Base-by-base conservation (phyloP, 2,329 filamentous ascomycete genomes). In the Cercospora zeina region DNA sequence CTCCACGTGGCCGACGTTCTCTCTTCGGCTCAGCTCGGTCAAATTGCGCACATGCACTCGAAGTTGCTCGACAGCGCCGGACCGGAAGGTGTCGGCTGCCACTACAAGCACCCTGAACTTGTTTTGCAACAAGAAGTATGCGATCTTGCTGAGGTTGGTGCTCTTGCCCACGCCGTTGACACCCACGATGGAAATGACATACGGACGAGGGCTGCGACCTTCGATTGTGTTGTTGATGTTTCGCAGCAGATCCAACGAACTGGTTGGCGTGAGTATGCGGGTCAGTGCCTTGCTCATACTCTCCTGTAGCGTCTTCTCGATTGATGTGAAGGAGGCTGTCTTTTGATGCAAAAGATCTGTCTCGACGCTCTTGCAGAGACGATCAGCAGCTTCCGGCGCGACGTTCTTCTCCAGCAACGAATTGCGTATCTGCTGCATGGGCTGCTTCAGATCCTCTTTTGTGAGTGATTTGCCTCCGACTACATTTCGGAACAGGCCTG, bases 101-200 rank as follows among this genome's bases (percentile, higher is more conserved):
- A 91, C 93, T 68, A 99, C 91, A 61, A 99, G 84, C 14, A 99
- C 92, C 73, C 90, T 90, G 81, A 96, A 96, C 75, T 96, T 93
- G 81, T 99, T 99, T 77, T 99, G 93, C 33, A 99, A 82, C 37
- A 99, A 82, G 80, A 99, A 99, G 79, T 95, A 99, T 77, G 93
- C 96, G 68, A 99, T 96, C 78, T 99, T 99, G 76, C 91, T 93
- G 37, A 99, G 83, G 74, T 97, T 97, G 57, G 95, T 99, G 14
- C 93, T 97, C 80, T 99, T 99, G 73, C 95, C 95, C 37, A 99
- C 95, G 58, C 95, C 95, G 76, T 99, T 99, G 74, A 99, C 95
- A 65, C 95, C 95, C 47, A 99, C 95, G 65, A 99, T 96, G 61
- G 92, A 97, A 74, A 99, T 96, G 71, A 97, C 93, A 74, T 97